Base-by-base conservation (phyloP, 805 yeast species). In the Cyberlindnera maritima region DNA sequence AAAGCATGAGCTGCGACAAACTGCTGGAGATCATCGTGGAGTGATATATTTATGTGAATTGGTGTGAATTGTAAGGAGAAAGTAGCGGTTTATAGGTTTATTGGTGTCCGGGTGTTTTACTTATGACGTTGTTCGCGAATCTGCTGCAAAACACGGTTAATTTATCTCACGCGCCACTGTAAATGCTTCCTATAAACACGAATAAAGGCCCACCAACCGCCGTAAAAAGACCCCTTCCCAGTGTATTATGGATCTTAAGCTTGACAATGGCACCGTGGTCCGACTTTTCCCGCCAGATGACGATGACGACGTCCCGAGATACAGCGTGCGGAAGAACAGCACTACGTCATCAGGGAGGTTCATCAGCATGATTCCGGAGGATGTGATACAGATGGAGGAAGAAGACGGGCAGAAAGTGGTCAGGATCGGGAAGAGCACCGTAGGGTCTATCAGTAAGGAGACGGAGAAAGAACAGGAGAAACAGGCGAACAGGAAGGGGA, bases 1-100 rank as follows among this genome's bases (percentile, higher is more conserved):
- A 85, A 47, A 76, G 80, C 2, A 72, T 81, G 52, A 90, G 81
- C 50, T 83, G 87, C 59, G 90, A 89, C 1, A 75, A 79, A 48
- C 66, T 86, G 44, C 69, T 87, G 32, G 90, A 85, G 56, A 85
- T 87, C 2, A 88, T 86, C 7, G 58, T 60, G 19, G 60, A 58
- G 36, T 49, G 43, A 43, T 34, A 5, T 21, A 21, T 21, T 21
- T 21, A 21, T 21, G 5, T 21, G 25, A 21, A 21, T 9, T 21
- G 9, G 25, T 21, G 25, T 9, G 9, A 6, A 21, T 21, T 21
- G 25, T n/a, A n/a, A n/a, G n/a, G n/a, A n/a, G n/a, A n/a, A n/a
- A n/a, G n/a, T n/a, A n/a, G n/a, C n/a, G n/a, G n/a, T n/a, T n/a
- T n/a, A n/a, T n/a, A n/a, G n/a, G n/a, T n/a, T n/a, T n/a, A n/a